Evolutionary conservation across 2,329 filamentous ascomycete species (phyloP), one percentile per base, ranked within the genome.

Genomic region (Elsinoe perseae): DNA sequence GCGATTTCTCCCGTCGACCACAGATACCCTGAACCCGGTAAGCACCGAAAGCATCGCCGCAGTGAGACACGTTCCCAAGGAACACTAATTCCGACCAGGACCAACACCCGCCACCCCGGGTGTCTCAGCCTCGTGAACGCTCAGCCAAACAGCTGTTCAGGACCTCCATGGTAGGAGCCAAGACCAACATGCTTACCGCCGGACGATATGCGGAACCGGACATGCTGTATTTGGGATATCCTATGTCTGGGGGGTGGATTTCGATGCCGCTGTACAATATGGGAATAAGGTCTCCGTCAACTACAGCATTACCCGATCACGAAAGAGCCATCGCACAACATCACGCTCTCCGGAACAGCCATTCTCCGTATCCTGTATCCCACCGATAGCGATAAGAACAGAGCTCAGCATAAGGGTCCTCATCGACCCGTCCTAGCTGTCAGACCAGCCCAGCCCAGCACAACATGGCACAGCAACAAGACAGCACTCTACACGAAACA

Each of bases 111-210:
- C 30, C 48, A 34, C 18, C 12, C 18, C 28, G 48, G 16, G 18
- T 52, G 48, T 52, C 48, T 52, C 48, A 52, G 48, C 48, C 48
- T 52, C 12, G 28, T 27, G 28, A 36, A 52, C 48, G 2, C 43
- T 48, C 48, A 52, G 48, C 48, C 48, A 52, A 52, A 52, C 48
- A 52, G 18, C 28, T 36, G 48, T 52, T 52, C 48, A 52, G 48
- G 28, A 3, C 48, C 28, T 20, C 16, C 4, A 6, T 20, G 9
- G 21, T 16, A 23, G 9, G 9, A 10, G 21, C 40, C 40, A 43
- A 43, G 40, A 43, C 40, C 40, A 43, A 23, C 40, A 43, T 43
- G 40, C 40, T 43, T 23, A 43, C 40, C 18, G 4, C 9, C 18
- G 5, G 18, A 23, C 5, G 18, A 23, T 43, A 16, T 43, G 32